Base-by-base conservation (phyloP, 108 stramenopile genomes). In the Cyclotella baltica region DNA sequence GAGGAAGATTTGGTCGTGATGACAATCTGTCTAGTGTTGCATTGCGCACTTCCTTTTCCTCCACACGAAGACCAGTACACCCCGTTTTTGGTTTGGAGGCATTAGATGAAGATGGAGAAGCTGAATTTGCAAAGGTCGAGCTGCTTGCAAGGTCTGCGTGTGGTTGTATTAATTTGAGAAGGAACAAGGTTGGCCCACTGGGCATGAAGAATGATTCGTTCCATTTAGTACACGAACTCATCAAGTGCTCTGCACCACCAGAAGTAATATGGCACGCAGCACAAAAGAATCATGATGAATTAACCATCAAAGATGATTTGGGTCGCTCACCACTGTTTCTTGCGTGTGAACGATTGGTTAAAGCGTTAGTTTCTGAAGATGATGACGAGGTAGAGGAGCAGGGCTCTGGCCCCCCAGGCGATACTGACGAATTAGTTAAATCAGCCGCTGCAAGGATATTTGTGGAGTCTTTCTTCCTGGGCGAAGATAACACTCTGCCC, bases 231-330 rank as follows among this genome's bases (percentile, higher is more conserved):
- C 77, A 78, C 37, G 70, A 69, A 29, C 51, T 66, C 31, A 64
- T 78, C 43, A 53, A 46, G 18, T 22, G 70, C 16, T 35, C 51
- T 11, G 64, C 62, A 43, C 62, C 77, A 22, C 77, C 77, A 16
- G 77, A 78, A 64, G 33, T 71, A 19, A 61, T 78, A 30, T 78
- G 69, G 69, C 77, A 71, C 31, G 62, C 64, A 20, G 77, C 70
- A 66, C 20, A 56, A n/a, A 71, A 56, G 15, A 57, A 71, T 71
- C 77, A 62, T n/a, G 22, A 64, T 30, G 56, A 78, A 52, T 50
- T 78, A 3, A 35, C 28, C 20, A 47, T 30, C 48, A 65, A 46
- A 56, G 70, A 78, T 51, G 63, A 63, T 37, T 23, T 9, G 25
- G 77, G 70, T 3, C 61, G 70, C 28, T 30, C 47, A 27, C 77